Conservation (phyloP, 108 stramenopile genomes). For the Nitzschia sp. region DNA sequence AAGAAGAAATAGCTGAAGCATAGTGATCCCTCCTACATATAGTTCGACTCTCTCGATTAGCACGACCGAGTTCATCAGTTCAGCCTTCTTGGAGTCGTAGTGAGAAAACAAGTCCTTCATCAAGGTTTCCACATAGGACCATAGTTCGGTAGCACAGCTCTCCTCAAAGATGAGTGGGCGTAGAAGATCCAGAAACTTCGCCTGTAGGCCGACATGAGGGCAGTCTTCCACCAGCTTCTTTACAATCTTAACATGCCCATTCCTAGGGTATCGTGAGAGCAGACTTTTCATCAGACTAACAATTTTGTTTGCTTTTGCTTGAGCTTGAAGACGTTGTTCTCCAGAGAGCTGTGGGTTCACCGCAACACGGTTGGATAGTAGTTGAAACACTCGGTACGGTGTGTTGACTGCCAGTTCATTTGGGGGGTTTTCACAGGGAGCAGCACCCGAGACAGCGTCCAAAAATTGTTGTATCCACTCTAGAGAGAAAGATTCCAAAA, state of each 20-base stretch:
- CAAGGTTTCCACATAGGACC: constrained; percentile 29
- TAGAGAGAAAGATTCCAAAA: background rate
- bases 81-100: constrained; percentile 4
- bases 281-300: constrained; percentile 21
- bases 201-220: constrained; percentile 34
- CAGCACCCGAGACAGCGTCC: constrained; percentile 4
- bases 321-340: background rate
- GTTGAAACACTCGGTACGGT: constrained; percentile 32
- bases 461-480: background rate
- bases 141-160: constrained; percentile 11
- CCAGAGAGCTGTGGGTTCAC: constrained; percentile 1
- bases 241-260: constrained; percentile 34
- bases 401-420: constrained; percentile 9
- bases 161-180: constrained; percentile 23
- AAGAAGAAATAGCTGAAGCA: constrained; percentile 34
- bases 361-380: constrained; percentile 33
- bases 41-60: constrained; percentile 35
- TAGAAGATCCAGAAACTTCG: constrained; percentile 43
- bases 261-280: constrained; percentile 25
- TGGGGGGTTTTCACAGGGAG: constrained; percentile 1
- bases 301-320: constrained; percentile 11
- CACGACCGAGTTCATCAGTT: constrained; percentile 1
- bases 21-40: constrained; percentile 33
- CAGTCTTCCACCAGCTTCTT: constrained; percentile 31
- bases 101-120: constrained; percentile 20